Percentiles rank a stretch among this genome's conserved stretches.
These are phyloP conservation scores for Theileria annulata DNA, from an alignment of 169 alveolate species.

Conservation along the genomic window DNA sequence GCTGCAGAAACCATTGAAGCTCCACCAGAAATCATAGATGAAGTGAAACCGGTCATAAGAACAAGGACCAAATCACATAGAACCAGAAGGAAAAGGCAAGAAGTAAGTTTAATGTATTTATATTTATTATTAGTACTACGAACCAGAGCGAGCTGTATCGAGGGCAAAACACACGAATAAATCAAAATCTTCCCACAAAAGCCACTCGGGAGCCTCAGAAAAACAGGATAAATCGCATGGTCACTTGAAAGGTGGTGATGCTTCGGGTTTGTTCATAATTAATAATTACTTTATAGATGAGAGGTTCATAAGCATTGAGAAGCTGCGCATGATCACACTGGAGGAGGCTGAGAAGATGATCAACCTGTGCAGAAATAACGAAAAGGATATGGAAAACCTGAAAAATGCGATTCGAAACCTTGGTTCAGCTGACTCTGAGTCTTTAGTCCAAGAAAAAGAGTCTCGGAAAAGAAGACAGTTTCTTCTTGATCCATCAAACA, in stretches of 20 bases:
- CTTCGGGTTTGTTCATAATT: neutral
- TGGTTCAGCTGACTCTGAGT: slow-evolving; percentile 1
- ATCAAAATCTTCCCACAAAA: slow-evolving; percentile 3
- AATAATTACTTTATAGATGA: neutral
- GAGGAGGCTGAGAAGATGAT: slow-evolving; percentile 61
- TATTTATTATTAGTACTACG: neutral
- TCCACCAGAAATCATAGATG: slow-evolving; percentile 15
- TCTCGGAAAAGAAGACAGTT: slow-evolving; percentile 3
- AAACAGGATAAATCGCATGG: neutral
- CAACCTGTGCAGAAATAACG: slow-evolving; percentile 42
- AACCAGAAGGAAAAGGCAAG: slow-evolving; percentile 26
- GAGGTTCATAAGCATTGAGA: slow-evolving; percentile 9
- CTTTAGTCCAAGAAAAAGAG: neutral
- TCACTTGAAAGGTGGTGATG: neutral
- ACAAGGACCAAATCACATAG: slow-evolving; percentile 22
- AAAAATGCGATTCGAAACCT: slow-evolving; percentile 19
- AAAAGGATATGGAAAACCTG: slow-evolving; percentile 27
- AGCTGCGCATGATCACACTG: slow-evolving; percentile 36
- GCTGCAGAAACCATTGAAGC: neutral
- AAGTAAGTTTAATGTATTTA: slow-evolving; percentile 6
- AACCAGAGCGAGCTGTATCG: neutral
- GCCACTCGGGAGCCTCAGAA: slow-evolving; percentile 7
- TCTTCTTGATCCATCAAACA: slow-evolving; percentile 43
- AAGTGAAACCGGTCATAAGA: slow-evolving; percentile 7
- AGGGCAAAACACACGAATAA: neutral